A percentile compares a stretch with the other conserved stretches of the same genome.
Evolutionary conservation across 257 asterid species (phyloP).

Genomic region (Gentiana straminea): DNA sequence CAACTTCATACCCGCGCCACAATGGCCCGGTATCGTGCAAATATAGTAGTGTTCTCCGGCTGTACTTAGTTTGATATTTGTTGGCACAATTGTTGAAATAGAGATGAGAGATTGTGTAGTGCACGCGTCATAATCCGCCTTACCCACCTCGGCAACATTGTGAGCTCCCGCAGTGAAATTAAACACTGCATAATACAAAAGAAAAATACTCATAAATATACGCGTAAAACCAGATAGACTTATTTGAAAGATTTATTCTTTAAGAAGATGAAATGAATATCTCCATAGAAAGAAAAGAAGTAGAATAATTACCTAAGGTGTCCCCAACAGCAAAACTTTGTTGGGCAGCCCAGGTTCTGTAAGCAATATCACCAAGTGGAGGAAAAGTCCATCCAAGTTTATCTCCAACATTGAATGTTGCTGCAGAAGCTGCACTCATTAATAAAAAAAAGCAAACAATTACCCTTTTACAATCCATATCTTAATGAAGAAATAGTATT

Average conservation of each 20-base stretch:
- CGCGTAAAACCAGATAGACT: background rate
- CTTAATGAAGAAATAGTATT: too few relatives aligned
- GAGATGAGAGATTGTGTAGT: slow-evolving; percentile 23
- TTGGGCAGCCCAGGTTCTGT: slow-evolving; percentile 28
- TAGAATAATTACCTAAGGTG: slow-evolving; percentile 14
- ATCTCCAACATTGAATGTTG: slow-evolving; percentile 45
- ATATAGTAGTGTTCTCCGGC: slow-evolving; percentile 35
- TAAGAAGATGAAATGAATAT: too few relatives aligned
- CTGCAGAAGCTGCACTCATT: too few relatives aligned
- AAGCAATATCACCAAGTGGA: slow-evolving; percentile 13
- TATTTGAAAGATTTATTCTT: too few relatives aligned
- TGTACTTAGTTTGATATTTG: slow-evolving; percentile 28
- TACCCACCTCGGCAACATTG: slow-evolving; percentile 29
- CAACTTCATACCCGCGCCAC: slow-evolving; percentile 32
- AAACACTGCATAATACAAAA: slow-evolving; percentile 1
- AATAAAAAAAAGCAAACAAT: too few relatives aligned
- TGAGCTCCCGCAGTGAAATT: slow-evolving; percentile 14
- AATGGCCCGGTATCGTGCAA: slow-evolving; percentile 36
- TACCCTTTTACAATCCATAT: too few relatives aligned
- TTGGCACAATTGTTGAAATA: slow-evolving; percentile 21
- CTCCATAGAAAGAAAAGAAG: background rate
- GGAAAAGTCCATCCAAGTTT: slow-evolving; percentile 30
- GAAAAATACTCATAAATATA: background rate
- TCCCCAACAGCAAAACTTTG: slow-evolving; percentile 32
- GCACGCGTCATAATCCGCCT: slow-evolving; percentile 33